Evolutionary conservation across 345 rosid species (phyloP), one percentile per base, ranked within the genome.

Genomic region (Camelina laxa): DNA sequence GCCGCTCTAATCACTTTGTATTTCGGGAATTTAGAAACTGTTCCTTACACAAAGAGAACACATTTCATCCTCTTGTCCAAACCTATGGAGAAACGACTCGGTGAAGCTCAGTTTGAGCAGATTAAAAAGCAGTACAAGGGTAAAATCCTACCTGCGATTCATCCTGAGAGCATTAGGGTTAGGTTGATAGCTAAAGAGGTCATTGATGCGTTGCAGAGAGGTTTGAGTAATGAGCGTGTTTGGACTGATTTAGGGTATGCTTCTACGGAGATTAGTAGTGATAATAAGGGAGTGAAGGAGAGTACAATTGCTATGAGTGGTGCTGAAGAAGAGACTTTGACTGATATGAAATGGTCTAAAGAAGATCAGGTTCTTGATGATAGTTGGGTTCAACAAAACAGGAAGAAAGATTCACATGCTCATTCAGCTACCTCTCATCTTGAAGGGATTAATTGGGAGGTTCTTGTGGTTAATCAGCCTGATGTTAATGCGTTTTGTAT

Each of bases 361-460:
- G 88, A 89, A 9, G 99, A 95, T 62, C 94, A 92, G 77, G 56
- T 95, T 79, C 90, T 92, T 74, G 97, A 92, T 81, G 99, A 92
- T 73, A 80, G 76, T 61, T 95, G 99, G 99, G 81, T 95, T 75
- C 82, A 89, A 20, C 76, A 81, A 47, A 84, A 85, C 78, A 87
- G 97, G 84, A 90, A 87, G 87, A 84, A 60, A 17, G 91, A 90
- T 47, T 71, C 20, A 16, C 19, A 47, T 7, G 20, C 77, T 2
- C 78, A 70, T 38, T 56, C 91, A 0, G 72, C 79, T 3, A 87
- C 86, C 7, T 80, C 87, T 14, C 99, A 95, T 76, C 83, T 95
- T 54, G 97, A 88, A 15, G 97, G 93, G 20, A 75, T 92, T 49
- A 87, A 85, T 59, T 95, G 99, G 98, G 99, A 92, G 83, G 84